phyloP scores from a whole-genome alignment of 495 filamentous ascomycete species.

The Zalerion maritima region DNA sequence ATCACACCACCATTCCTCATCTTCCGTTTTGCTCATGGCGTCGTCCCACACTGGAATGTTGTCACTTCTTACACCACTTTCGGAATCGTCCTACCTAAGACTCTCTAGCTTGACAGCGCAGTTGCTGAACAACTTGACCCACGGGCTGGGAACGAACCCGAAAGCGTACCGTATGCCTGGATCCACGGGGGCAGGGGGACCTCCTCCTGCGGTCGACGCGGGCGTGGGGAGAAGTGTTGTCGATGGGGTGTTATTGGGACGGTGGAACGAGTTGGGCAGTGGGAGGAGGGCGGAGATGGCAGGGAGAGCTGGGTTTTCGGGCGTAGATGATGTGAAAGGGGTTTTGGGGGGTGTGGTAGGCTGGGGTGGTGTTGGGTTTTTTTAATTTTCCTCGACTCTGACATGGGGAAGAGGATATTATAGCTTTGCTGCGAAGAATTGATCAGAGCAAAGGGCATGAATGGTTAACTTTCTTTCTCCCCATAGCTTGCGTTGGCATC shows the following conservation, averaged over 20 bases:
- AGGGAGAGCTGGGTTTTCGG: constrained; percentile 43
- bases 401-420: too few relatives aligned
- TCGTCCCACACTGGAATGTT: constrained; percentile 60
- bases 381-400: too few relatives aligned
- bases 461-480: too few relatives aligned
- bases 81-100: constrained; percentile 69
- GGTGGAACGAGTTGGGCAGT: constrained; percentile 57
- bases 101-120: constrained; percentile 71
- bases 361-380: constrained; percentile 21
- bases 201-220: constrained; percentile 27
- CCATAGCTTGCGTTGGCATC: too few relatives aligned
- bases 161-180: constrained; percentile 48
- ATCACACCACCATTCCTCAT: constrained; percentile 10
- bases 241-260: constrained; percentile 33
- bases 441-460: too few relatives aligned
- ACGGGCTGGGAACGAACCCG: constrained; percentile 68
- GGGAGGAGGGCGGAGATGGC: constrained; percentile 56
- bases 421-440: too few relatives aligned
- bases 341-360: constrained; percentile 33
- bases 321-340: constrained; percentile 47
- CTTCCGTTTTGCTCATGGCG: constrained; percentile 35
- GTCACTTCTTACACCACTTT: constrained; percentile 59
- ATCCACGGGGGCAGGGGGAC: constrained; percentile 14
- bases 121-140: constrained; percentile 58
- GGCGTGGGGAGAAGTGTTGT: constrained; percentile 34